These are phyloP conservation scores for Gaultheria prostrata DNA, from an alignment of 148 eudicot species.

Conservation along the genomic window DNA sequence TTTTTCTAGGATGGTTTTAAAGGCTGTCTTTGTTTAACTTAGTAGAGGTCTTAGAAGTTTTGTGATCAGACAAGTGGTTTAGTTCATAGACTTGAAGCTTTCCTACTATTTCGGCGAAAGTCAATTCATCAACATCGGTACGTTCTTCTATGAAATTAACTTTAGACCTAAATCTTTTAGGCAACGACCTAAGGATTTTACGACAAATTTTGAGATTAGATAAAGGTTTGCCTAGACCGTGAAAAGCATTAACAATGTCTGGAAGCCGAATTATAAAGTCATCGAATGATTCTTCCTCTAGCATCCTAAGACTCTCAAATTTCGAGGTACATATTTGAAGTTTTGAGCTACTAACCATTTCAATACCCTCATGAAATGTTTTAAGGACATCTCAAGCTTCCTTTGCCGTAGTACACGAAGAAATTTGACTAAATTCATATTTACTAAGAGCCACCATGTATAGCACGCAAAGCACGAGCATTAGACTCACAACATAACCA, in stretches of 20 bases:
- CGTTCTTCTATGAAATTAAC: background rate
- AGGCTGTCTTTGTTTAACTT: background rate
- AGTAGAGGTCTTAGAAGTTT: background rate
- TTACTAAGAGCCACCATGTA: background rate
- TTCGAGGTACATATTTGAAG: background rate
- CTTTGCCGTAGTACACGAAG: background rate
- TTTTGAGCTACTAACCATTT: background rate
- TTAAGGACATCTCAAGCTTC: background rate
- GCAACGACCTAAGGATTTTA: background rate
- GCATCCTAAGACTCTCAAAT: background rate
- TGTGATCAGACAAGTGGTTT: background rate
- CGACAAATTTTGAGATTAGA: background rate
- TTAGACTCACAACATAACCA: background rate
- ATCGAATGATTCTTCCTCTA: background rate
- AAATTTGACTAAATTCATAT: background rate
- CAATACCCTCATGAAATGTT: background rate
- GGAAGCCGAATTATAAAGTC: background rate
- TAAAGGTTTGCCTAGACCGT: background rate
- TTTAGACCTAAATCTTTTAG: background rate
- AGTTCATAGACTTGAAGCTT: background rate
- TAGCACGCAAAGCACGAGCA: background rate
- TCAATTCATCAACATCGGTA: background rate
- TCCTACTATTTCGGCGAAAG: background rate
- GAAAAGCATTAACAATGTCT: background rate
- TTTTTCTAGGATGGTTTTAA: background rate